Conservation (phyloP, 192 early-diverging fungal species). For the Backusella tarrabulga region DNA sequence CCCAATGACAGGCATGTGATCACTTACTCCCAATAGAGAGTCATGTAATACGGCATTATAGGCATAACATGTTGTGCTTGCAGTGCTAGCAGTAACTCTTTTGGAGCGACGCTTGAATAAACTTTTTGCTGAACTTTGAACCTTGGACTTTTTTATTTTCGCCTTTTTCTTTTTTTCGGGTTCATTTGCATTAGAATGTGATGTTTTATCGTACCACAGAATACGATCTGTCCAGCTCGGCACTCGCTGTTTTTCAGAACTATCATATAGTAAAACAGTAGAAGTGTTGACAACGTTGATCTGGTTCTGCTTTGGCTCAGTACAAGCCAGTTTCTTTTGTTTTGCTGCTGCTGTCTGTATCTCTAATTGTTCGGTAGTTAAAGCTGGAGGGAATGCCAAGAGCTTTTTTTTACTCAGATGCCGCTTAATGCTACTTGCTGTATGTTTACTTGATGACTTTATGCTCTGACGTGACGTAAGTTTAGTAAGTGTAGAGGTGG, state of each 20-base stretch:
- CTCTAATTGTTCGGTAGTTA: neutral
- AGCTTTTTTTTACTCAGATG: conserved; percentile 1
- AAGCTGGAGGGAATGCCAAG: neutral
- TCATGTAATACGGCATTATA: conserved; percentile 37
- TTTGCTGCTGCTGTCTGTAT: neutral
- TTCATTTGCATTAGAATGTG: neutral
- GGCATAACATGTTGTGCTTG: conserved; percentile 10
- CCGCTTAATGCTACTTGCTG: neutral
- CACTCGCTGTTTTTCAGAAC: conserved; percentile 45
- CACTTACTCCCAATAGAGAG: conserved; percentile 36
- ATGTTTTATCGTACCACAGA: conserved; percentile 33
- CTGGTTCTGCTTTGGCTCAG: neutral
- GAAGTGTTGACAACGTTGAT: neutral
- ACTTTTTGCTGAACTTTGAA: neutral
- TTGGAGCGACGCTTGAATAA: neutral
- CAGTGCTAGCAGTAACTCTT: neutral
- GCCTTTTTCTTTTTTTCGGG: neutral
- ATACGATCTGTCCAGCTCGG: conserved; percentile 54
- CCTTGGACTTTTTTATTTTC: neutral
- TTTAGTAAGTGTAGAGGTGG: neutral
- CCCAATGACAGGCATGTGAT: conserved; percentile 52
- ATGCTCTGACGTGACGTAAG: neutral
- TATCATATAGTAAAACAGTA: conserved; percentile 32
- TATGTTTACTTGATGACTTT: neutral
- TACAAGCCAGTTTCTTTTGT: neutral